phyloP scores from a whole-genome alignment of 2,329 filamentous ascomycete species.

The Dactylellina parvicollis region DNA sequence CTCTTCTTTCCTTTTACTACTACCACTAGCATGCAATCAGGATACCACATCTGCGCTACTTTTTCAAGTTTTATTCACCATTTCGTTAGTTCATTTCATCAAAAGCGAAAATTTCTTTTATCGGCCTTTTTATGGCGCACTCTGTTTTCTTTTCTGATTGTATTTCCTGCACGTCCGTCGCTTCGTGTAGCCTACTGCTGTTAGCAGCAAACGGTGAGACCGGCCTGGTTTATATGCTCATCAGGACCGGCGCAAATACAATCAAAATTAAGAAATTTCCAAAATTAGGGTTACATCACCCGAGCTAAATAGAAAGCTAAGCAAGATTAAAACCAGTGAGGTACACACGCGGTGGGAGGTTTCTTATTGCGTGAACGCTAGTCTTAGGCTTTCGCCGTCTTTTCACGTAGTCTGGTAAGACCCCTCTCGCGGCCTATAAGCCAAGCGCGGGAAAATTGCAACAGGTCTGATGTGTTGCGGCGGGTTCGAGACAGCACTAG shows the following conservation, averaged over 20 bases:
- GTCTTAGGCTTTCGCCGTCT: too few relatives aligned
- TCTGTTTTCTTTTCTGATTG: neutral
- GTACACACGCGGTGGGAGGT: too few relatives aligned
- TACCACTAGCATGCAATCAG: neutral
- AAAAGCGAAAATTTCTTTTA: neutral
- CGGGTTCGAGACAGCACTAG: neutral
- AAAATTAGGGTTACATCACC: neutral
- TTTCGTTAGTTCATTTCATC: neutral
- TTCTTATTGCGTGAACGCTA: too few relatives aligned
- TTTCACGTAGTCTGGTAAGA: too few relatives aligned
- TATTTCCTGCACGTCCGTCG: neutral
- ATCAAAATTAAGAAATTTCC: neutral
- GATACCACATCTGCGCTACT: conserved; percentile 18
- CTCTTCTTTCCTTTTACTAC: neutral
- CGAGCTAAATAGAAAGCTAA: too few relatives aligned
- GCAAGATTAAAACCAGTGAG: too few relatives aligned
- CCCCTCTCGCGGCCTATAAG: too few relatives aligned
- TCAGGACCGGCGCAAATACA: neutral
- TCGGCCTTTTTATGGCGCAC: neutral
- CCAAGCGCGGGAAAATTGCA: too few relatives aligned
- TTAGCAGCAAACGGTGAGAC: neutral
- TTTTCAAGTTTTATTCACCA: neutral
- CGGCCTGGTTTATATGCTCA: neutral
- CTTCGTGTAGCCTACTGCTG: neutral
- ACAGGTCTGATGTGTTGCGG: neutral